Base-by-base conservation (phyloP, 106 monocot species). In the Dendrobium officinale region DNA sequence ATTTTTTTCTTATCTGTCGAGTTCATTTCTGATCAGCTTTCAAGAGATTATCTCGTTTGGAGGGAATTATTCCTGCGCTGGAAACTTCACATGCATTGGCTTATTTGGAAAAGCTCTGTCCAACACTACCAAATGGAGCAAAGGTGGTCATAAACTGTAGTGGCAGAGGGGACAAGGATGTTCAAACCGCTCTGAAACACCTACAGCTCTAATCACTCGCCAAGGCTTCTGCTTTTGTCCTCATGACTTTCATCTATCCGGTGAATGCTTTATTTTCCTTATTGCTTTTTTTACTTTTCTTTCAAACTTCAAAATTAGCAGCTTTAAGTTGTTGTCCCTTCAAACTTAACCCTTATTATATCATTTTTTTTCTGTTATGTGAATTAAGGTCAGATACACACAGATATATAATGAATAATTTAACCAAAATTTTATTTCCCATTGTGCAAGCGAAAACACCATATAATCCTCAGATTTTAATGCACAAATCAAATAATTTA, bases 41-140 rank as follows among this genome's bases (percentile, higher is more conserved):
- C 78, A 81, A 83, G 64, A 77, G 81, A 42, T 72, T 89, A 10
- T 83, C 86, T 26, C 73, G 67, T 55, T 48, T 86, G 75, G 89
- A 89, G 79, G 89, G 89, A 0, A 89, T 89, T 31, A 89, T 89
- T 42, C 89, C 89, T 6, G 89, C 89, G 1, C 83, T 89, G 49
- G 89, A 89, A 55, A 86, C 89, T 16, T 79, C 83, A 4, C 89
- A 89, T 64, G 89, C 89, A 2, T 31, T 89, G 67, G 89, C 89
- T 13, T 83, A 79, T 70, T 47, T 86, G 56, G 86, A 86, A 33
- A 73, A 73, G 45, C 83, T 89, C 18, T 86, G 89, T 80, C 85
- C 83, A 51, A 84, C 83, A 10, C 78, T 89, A 9, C 84, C 86
- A 33, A 66, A 86, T 37, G 89, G 79, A 19, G 54, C 79, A 4